Base-by-base conservation (phyloP, 331 rosid species). In the Erythrophleum ivorense region DNA sequence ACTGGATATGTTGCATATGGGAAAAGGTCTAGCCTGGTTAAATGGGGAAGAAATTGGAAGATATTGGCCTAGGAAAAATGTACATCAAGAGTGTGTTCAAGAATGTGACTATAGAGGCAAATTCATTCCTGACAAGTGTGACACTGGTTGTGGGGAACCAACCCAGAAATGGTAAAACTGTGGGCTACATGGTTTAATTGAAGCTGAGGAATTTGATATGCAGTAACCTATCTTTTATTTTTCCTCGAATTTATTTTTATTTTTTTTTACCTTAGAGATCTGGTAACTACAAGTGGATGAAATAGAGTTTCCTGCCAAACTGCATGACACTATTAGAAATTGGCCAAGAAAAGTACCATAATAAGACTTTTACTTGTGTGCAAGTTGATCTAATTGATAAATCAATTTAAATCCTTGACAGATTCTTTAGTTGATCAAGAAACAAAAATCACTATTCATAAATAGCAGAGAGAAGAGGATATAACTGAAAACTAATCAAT, bases 11-110 rank as follows among this genome's bases (percentile, higher is more conserved):
- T 59, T 90, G 77, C 85, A 87, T 49, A 93, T 95, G 98, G 98
- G 98, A 55, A 95, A 95, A 87, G 98, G 98, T 82, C 89, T 93
- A 65, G 98, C 98, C 70, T 95, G 98, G 98, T 87, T 95, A 85
- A 95, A 95, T 75, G 98, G 98, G 63, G 98, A 95, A 90, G 98
- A 93, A 91, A 91, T 95, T n/a, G 98, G 98, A 87, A 90, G 98
- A 93, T 95, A 91, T 84, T 95, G 98, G 98, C 92, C 98, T 12
- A 81, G 94, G 85, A 79, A 41, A 81, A 91, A 88, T 88, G 59
- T 77, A 68, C 87, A 83, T 48, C 88, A 86, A 76, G 73, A 83
- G 52, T 95, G 98, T 82, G 95, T 95, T 86, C 21, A 89, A 71
- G 86, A 87, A 86, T 93, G 98, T 33, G 91, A 95, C 77, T 95